phyloP scores from a whole-genome alignment of 768 basidiomycete genomes.

The Crassisporium funariophilum region DNA sequence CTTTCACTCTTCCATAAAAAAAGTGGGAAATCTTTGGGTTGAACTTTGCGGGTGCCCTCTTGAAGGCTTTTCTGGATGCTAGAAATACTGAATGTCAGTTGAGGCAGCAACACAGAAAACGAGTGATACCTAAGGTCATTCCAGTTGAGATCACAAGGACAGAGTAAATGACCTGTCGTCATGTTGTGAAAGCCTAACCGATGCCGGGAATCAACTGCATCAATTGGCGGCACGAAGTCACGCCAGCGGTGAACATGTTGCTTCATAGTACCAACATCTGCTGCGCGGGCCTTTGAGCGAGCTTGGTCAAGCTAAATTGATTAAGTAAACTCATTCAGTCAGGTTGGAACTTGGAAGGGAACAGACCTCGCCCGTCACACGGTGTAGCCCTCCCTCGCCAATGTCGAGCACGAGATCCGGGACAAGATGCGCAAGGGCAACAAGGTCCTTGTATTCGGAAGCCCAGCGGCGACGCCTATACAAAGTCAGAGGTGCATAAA shows the following conservation, averaged over 20 bases:
- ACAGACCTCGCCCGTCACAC: neutral
- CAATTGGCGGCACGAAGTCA: slow-evolving; percentile 1
- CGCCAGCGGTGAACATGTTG: slow-evolving; percentile 4
- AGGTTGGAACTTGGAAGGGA: neutral
- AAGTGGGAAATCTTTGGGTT: neutral
- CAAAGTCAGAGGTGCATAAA: neutral
- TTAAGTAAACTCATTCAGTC: neutral
- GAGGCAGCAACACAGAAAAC: neutral
- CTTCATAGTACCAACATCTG: slow-evolving; percentile 5
- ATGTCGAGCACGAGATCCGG: slow-evolving; percentile 4
- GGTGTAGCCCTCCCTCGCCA: slow-evolving; percentile 6
- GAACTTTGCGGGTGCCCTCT: neutral
- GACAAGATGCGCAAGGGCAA: neutral
- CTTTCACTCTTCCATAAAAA: slow-evolving; percentile 4
- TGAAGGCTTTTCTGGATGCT: neutral
- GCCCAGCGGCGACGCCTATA: slow-evolving; percentile 6
- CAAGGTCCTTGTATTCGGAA: slow-evolving; percentile 3
- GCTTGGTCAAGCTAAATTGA: neutral
- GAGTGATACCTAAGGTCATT: slow-evolving; percentile 1
- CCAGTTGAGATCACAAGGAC: slow-evolving; percentile 3
- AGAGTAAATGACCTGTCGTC: neutral
- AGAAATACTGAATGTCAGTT: neutral
- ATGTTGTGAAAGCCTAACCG: slow-evolving; percentile 2
- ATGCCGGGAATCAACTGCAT: slow-evolving; percentile 2
- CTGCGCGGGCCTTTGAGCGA: slow-evolving; percentile 3